These are phyloP conservation scores for Hemileccinum rubropunctum DNA, from an alignment of 768 basidiomycete species.

Conservation along the genomic window DNA sequence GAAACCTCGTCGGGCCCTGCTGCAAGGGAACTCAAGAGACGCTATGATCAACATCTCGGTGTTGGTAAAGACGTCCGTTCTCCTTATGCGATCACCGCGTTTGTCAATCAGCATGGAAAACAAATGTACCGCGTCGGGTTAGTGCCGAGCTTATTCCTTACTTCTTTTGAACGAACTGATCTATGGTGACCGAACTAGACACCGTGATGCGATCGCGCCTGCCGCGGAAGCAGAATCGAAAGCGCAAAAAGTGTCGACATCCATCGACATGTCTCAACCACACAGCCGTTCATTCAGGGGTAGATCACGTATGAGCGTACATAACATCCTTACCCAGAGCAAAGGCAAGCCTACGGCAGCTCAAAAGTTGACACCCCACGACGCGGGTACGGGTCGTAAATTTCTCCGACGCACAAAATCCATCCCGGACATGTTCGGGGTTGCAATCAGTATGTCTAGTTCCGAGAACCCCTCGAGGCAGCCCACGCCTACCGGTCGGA, in stretches of 20 bases:
- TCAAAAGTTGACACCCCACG: slow-evolving; percentile 25
- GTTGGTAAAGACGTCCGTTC: slow-evolving; percentile 67
- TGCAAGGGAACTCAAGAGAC: slow-evolving; percentile 73
- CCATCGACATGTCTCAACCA: slow-evolving; percentile 36
- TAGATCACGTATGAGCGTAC: slow-evolving; percentile 68
- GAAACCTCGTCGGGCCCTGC: slow-evolving; percentile 77
- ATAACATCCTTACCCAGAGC: slow-evolving; percentile 48
- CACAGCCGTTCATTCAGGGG: slow-evolving; percentile 40
- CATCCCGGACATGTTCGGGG: slow-evolving; percentile 54
- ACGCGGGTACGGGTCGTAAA: slow-evolving; percentile 43
- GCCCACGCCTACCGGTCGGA: slow-evolving; percentile 46
- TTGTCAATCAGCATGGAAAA: slow-evolving; percentile 78
- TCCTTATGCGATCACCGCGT: slow-evolving; percentile 80
- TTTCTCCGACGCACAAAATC: slow-evolving; percentile 69
- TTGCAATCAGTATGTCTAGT: slow-evolving; percentile 26
- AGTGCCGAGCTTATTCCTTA: slow-evolving; percentile 27
- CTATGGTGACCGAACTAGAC: slow-evolving; percentile 34
- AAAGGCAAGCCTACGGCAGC: slow-evolving; percentile 43
- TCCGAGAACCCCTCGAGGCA: slow-evolving; percentile 30
- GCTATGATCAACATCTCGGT: slow-evolving; percentile 67
- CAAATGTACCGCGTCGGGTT: slow-evolving; percentile 77
- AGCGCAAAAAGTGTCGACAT: slow-evolving; percentile 31
- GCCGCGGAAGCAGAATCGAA: slow-evolving; percentile 50
- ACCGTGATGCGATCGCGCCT: slow-evolving; percentile 61
- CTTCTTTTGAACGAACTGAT: not conserved